These are phyloP conservation scores for Hanseniaspora pseudoguilliermondii DNA, from an alignment of 805 yeast species.

Conservation along the genomic window DNA sequence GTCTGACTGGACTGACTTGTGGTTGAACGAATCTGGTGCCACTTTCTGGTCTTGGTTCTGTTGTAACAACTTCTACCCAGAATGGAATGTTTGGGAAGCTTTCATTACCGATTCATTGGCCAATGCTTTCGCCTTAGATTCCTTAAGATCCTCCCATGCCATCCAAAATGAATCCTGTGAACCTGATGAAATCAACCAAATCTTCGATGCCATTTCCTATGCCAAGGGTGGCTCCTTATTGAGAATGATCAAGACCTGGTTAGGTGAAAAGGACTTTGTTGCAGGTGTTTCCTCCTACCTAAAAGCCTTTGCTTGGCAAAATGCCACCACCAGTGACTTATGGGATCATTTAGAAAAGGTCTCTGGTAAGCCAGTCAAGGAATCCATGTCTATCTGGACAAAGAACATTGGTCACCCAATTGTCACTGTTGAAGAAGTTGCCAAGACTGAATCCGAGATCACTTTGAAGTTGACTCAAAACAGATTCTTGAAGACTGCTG, in stretches of 20 bases:
- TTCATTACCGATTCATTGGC: conserved; percentile 69
- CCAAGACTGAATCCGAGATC: conserved; percentile 35
- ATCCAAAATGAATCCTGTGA: conserved; percentile 69
- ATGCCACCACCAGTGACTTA: conserved; percentile 62
- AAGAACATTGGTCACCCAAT: conserved; percentile 69
- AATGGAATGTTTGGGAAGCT: conserved; percentile 78
- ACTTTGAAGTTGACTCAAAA: conserved; percentile 51
- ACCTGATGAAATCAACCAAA: conserved; percentile 72
- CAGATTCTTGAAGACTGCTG: conserved; percentile 66
- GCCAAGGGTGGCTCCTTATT: conserved; percentile 68
- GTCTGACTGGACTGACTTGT: conserved; percentile 88
- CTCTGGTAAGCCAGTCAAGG: conserved; percentile 58
- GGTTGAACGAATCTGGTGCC: conserved; percentile 84
- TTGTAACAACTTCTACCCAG: conserved; percentile 62
- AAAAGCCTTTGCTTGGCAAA: conserved; percentile 63
- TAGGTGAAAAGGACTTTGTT: conserved; percentile 64
- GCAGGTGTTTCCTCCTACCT: conserved; percentile 70
- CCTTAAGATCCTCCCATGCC: conserved; percentile 74
- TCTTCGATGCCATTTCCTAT: conserved; percentile 74
- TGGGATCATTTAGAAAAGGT: conserved; percentile 63
- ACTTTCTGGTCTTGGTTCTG: conserved; percentile 88
- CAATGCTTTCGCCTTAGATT: conserved; percentile 61
- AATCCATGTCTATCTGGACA: conserved; percentile 72
- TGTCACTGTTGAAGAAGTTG: conserved; percentile 54
- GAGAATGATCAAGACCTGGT: conserved; percentile 68